Base-by-base conservation (phyloP, 495 filamentous ascomycete genomes). In the Stereocaulon alpinum region DNA sequence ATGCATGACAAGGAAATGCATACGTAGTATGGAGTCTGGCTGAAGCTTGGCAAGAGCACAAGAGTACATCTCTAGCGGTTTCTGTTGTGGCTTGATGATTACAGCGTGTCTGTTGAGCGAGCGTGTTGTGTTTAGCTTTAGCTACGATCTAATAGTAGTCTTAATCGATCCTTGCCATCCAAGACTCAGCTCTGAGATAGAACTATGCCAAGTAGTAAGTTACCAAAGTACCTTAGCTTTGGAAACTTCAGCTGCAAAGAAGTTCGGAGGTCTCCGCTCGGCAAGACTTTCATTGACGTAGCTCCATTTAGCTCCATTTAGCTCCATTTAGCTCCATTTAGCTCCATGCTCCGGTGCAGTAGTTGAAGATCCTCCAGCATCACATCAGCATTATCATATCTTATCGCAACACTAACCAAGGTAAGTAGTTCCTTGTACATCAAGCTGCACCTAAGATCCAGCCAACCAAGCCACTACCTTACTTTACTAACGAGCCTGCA, bases 351-450 rank as follows among this genome's bases (percentile, higher is more conserved):
- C 18, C 42, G 15, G 15, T 44, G 42, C 42, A 52, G 49, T 52
- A 29, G 24, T 17, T 50, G n/a, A 15, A 52, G 49, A 52, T 52
- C 20, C 29, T 52, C 20, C 32, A 27, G 53, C 53, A 17, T 56
- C 32, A 20, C 18, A 24, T 27, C 48, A 4, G 22, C 20, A 10
- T 27, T 41, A 1, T 30, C 17, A 52, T 52, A 52, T 52, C 49
- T 52, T 18, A 52, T 52, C 49, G 32, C 27, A 52, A 52, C 7
- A 52, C 49, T 52, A 49, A 27, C n/a, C n/a, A n/a, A n/a, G n/a
- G n/a, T n/a, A n/a, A 6, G 20, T 48, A 50, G 18, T 17, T 50
- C 14, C 47, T 37, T 6, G 34, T 37, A 37, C 7, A 37, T 37
- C 34, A 6, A 37, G 34, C 34, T 37, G 32, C 32, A 37, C 32